Percentiles rank a stretch among this genome's conserved stretches.
Evolutionary conservation across 1,284 basidiomycete species (phyloP).

Genomic region (Marasmius tenuissimus): DNA sequence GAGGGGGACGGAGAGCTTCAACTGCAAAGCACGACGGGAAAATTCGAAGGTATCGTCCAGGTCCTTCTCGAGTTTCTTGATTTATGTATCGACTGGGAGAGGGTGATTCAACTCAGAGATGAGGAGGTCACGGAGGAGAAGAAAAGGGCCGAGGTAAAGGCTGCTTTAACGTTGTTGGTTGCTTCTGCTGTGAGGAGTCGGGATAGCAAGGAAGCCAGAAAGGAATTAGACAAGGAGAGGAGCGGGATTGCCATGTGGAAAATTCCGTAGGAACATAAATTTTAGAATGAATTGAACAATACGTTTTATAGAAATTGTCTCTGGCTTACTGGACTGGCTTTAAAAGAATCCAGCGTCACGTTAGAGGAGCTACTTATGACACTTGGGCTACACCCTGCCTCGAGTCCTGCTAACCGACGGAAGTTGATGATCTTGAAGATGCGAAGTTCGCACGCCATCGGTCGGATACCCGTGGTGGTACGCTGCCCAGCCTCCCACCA

Average conservation of each 20-base stretch:
- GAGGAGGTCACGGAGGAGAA: slow-evolving; percentile 19
- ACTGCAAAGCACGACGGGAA: slow-evolving; percentile 27
- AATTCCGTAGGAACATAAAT: slow-evolving; percentile 41
- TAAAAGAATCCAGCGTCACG: no score
- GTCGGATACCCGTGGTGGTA: no score
- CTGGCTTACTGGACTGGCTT: no score
- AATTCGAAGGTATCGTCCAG: slow-evolving; percentile 52
- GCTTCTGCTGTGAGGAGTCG: slow-evolving; percentile 54
- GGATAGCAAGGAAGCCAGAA: slow-evolving; percentile 53
- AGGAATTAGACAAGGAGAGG: slow-evolving; percentile 56
- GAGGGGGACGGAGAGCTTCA: no score
- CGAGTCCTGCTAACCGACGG: no score
- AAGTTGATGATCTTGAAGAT: no score
- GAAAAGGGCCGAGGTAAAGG: slow-evolving; percentile 25
- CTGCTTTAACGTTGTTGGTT: slow-evolving; percentile 50
- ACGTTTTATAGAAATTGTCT: neutral
- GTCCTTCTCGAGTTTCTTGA: slow-evolving; percentile 60
- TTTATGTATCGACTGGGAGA: slow-evolving; percentile 61
- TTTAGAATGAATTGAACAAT: neutral
- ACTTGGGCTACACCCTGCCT: no score
- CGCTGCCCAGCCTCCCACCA: no score
- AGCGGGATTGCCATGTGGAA: slow-evolving; percentile 64
- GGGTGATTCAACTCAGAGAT: slow-evolving; percentile 35
- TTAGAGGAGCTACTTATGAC: no score
- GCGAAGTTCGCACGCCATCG: no score